Base-by-base conservation (phyloP, 768 basidiomycete genomes). In the Lanmaoa rubissima region DNA sequence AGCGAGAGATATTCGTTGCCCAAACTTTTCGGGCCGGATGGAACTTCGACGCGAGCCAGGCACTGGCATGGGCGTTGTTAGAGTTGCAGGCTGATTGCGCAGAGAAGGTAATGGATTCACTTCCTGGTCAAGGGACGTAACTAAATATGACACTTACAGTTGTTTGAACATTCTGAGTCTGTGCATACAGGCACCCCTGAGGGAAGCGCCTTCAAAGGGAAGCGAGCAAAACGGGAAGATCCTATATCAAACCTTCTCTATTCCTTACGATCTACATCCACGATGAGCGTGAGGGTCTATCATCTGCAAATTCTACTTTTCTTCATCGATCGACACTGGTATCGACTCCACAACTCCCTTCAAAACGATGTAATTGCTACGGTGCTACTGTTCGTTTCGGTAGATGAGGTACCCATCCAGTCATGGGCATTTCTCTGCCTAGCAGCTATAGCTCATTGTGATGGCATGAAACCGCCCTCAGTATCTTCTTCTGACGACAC, bases 341-440 rank as follows among this genome's bases (percentile, higher is more conserved):
- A 61, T 14, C 66, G 76, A 24, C 70, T 97, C 24, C 85, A 90
- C 58, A 68, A 74, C 35, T 71, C 76, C 5, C 76, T 88, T 39
- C 86, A 86, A 60, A 73, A 75, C 44, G 78, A 82, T 2, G 75
- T 94, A 35, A 72, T 87, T 48, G 64, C 75, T 21, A 71, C 77
- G 2, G 78, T 94, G 31, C 65, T 85, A 12, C 79, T 82, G 46
- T 79, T 87, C 38, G 74, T 95, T 34, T 78, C 84, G 5, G 74
- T 80, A 28, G 85, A 90, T 40, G 88, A 94, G 48, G 65, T 77
- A 21, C 65, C 69, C 4, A 73, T 90, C 2, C 94, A 96, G 64
- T 86, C 86, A 3, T 98, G 94, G 95, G 78, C 86, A 1, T 90
- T 96, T 64, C 63, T 96, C 32, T 90, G 85, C 65, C 75, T 94